These are phyloP conservation scores for Colletotrichum sp. DNA, from an alignment of 2,329 filamentous ascomycete species.

Conservation along the genomic window DNA sequence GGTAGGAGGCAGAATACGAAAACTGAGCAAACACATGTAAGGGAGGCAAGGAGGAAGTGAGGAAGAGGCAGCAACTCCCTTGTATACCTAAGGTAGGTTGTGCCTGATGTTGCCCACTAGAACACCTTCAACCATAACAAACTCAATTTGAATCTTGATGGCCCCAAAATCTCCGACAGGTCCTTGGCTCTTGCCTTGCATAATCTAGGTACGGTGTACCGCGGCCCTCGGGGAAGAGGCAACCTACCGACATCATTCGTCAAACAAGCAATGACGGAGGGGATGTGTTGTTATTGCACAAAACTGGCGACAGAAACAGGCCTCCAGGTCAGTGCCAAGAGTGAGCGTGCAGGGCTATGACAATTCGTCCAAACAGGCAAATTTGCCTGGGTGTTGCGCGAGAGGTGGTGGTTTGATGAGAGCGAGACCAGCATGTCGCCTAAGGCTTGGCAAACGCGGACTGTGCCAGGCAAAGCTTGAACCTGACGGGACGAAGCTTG, in stretches of 20 bases:
- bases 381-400: background rate
- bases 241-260: background rate
- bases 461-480: constrained; percentile 19
- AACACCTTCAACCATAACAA: background rate
- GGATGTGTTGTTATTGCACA: background rate
- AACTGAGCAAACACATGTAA: background rate
- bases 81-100: background rate
- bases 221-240: background rate
- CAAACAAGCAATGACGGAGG: constrained; percentile 9
- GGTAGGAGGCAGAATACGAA: background rate
- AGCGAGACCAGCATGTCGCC: constrained; percentile 8
- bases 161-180: background rate
- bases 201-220: background rate
- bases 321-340: constrained; percentile 1
- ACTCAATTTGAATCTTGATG: background rate
- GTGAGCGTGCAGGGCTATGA: constrained; percentile 13
- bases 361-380: background rate
- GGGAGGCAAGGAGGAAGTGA: background rate
- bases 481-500: constrained; percentile 11
- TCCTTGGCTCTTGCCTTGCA: background rate
- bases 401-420: constrained; percentile 2
- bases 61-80: background rate
- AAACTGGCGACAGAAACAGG: background rate
- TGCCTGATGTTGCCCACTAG: background rate
- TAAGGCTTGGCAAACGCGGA: constrained; percentile 19